phyloP scores from a whole-genome alignment of 148 eudicot genomes.

The Pouteria glomerata region DNA sequence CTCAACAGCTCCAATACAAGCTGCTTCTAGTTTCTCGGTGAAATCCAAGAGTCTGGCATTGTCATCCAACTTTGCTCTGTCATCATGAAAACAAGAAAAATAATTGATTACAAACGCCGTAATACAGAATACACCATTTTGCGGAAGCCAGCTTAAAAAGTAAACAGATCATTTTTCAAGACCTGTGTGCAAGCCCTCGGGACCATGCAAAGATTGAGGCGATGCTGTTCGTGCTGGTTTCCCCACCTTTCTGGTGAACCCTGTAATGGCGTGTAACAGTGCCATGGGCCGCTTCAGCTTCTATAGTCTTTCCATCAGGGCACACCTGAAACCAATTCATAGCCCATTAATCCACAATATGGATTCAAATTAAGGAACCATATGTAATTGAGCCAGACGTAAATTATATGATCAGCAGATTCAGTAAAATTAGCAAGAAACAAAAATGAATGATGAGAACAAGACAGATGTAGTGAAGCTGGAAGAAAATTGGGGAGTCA shows the following conservation, averaged over 20 bases:
- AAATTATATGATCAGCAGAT: background rate
- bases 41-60: conserved; percentile 63
- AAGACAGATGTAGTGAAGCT: background rate
- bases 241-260: conserved; percentile 54
- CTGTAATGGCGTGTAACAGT: conserved; percentile 47
- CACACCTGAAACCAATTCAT: conserved; percentile 28
- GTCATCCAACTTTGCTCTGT: conserved; percentile 77
- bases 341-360: background rate
- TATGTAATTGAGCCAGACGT: background rate
- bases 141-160: background rate
- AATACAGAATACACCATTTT: background rate
- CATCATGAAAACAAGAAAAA: conserved; percentile 5
- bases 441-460: background rate
- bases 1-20: conserved; percentile 80
- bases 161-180: background rate
- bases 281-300: conserved; percentile 63
- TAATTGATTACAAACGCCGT: background rate
- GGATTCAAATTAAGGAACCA: background rate
- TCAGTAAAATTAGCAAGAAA: background rate
- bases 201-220: conserved; percentile 60
- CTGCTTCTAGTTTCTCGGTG: conserved; percentile 81
- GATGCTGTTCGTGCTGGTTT: conserved; percentile 54
- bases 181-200: conserved; percentile 46
- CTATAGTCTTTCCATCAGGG: conserved; percentile 52
- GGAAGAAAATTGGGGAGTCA: background rate